phyloP scores from a whole-genome alignment of 768 basidiomycete species.

The Psilocybe tampanensis region DNA sequence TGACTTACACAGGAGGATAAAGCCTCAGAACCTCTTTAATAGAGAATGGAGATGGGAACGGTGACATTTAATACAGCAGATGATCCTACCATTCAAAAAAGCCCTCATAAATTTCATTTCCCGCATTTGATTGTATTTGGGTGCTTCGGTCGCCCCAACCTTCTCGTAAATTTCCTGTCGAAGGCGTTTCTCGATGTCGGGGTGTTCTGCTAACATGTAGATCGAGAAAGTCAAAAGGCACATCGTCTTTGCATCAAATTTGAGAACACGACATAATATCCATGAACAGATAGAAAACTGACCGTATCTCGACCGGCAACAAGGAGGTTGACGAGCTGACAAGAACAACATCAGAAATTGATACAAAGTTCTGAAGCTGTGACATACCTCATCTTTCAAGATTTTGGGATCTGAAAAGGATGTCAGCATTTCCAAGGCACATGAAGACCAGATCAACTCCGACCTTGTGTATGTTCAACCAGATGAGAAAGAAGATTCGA shows the following conservation, averaged over 20 bases:
- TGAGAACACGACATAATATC: background rate
- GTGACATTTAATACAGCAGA: too few relatives aligned
- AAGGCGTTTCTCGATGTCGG: slow-evolving; percentile 36
- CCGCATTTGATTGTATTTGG: slow-evolving; percentile 45
- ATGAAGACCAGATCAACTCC: background rate
- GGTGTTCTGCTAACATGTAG: slow-evolving; percentile 46
- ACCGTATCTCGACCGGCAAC: slow-evolving; percentile 54
- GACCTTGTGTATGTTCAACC: slow-evolving; percentile 50
- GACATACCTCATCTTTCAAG: slow-evolving; percentile 18
- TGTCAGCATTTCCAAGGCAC: background rate
- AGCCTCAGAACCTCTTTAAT: slow-evolving; percentile 43
- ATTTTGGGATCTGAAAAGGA: slow-evolving; percentile 13
- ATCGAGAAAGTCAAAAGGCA: slow-evolving; percentile 41
- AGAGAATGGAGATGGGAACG: background rate
- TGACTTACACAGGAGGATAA: slow-evolving; percentile 33
- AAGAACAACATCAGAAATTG: too few relatives aligned
- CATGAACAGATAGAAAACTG: slow-evolving; percentile 7
- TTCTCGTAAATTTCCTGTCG: slow-evolving; percentile 41
- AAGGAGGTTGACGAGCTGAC: slow-evolving; percentile 49
- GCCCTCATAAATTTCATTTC: slow-evolving; percentile 42
- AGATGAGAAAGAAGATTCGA: slow-evolving; percentile 45
- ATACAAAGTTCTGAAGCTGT: background rate
- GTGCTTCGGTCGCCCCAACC: slow-evolving; percentile 37
- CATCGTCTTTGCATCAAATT: slow-evolving; percentile 31
- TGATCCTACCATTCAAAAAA: slow-evolving; percentile 34